These are phyloP conservation scores for Hanseniaspora thailandica DNA, from an alignment of 805 yeast species.

Conservation along the genomic window DNA sequence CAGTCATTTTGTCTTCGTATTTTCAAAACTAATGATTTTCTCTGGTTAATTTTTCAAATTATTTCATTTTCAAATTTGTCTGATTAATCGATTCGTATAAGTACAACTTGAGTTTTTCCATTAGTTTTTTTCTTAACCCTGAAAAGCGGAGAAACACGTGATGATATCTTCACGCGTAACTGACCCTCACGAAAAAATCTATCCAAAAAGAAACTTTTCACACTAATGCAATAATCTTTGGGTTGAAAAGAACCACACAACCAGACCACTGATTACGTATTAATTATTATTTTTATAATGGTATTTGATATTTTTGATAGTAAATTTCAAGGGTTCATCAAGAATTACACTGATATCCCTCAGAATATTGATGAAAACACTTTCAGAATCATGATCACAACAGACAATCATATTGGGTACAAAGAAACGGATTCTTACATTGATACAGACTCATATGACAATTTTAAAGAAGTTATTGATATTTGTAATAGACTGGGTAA, in stretches of 20 bases:
- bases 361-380: slow-evolving; percentile 40
- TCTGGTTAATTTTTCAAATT: not conserved
- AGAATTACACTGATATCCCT: slow-evolving; percentile 14
- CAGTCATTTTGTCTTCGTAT: slow-evolving; percentile 16
- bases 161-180: not conserved
- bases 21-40: too few relatives aligned
- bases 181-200: not conserved
- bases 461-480: slow-evolving; percentile 71
- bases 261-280: not conserved
- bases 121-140: not conserved
- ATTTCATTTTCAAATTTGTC: not conserved
- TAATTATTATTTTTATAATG: not conserved
- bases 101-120: not conserved
- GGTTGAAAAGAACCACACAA: not conserved
- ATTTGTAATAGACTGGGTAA: slow-evolving; percentile 46
- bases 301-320: not conserved
- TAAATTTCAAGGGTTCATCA: slow-evolving; percentile 1
- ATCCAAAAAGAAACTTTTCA: too few relatives aligned
- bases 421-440: slow-evolving; percentile 80
- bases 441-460: slow-evolving; percentile 79
- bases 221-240: too few relatives aligned
- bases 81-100: not conserved
- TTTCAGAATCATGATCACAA: slow-evolving; percentile 66
- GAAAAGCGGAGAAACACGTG: not conserved
- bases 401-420: slow-evolving; percentile 95